phyloP scores from a whole-genome alignment of 495 filamentous ascomycete genomes.

The Penicillium herquei region DNA sequence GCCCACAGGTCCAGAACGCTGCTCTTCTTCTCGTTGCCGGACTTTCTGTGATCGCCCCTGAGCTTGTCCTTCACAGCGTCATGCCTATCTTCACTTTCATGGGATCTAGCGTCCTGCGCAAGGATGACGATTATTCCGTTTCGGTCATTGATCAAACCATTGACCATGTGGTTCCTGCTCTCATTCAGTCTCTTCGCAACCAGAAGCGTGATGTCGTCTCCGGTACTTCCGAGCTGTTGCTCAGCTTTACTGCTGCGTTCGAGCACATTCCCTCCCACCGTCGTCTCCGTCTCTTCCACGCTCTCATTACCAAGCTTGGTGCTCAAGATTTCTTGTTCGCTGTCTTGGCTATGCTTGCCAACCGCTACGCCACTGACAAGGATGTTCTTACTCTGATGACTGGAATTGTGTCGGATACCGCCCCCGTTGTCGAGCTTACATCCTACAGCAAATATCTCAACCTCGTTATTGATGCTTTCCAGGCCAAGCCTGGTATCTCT shows the following conservation, averaged over 20 bases:
- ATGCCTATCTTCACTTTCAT: slow-evolving; percentile 99
- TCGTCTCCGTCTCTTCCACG: slow-evolving; percentile 73
- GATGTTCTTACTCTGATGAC: slow-evolving; percentile 45
- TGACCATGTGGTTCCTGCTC: slow-evolving; percentile 81
- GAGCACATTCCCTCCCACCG: slow-evolving; percentile 89
- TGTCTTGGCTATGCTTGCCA: slow-evolving; percentile 47
- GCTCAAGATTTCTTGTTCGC: slow-evolving; percentile 67
- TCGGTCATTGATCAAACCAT: slow-evolving; percentile 86
- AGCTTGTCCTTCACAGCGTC: slow-evolving; percentile 88
- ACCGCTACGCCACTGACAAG: slow-evolving; percentile 44
- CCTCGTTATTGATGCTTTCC: slow-evolving; percentile 68
- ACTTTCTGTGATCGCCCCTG: slow-evolving; percentile 78
- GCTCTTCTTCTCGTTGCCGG: slow-evolving; percentile 85
- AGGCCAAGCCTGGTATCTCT: slow-evolving; percentile 67
- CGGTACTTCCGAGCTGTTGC: slow-evolving; percentile 78
- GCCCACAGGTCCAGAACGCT: slow-evolving; percentile 85
- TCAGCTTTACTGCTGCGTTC: slow-evolving; percentile 92
- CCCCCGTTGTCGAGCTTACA: slow-evolving; percentile 62
- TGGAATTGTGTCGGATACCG: slow-evolving; percentile 48
- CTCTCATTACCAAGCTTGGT: slow-evolving; percentile 76
- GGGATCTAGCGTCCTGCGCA: slow-evolving; percentile 80
- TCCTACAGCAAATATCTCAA: slow-evolving; percentile 70
- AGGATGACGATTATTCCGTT: slow-evolving; percentile 93
- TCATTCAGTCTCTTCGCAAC: slow-evolving; percentile 81
- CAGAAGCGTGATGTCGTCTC: slow-evolving; percentile 72